Evolutionary conservation across 2,329 filamentous ascomycete species (phyloP), one percentile per base, ranked within the genome.

Genomic region (Scedosporium minutisporum): DNA sequence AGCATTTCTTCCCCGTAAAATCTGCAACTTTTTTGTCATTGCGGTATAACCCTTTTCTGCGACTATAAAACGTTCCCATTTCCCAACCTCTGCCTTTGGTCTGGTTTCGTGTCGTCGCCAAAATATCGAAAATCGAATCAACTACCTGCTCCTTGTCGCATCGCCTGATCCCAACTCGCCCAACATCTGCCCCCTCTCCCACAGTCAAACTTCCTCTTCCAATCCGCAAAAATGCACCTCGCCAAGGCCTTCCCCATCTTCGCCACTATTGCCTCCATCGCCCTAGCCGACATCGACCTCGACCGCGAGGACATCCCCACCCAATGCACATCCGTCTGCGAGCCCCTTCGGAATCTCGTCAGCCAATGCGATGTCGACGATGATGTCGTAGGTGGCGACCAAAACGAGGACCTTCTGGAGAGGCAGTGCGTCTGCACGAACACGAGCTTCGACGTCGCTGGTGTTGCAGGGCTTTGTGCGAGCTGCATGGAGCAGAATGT

Each of bases 381-480:
- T 55, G 65, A 67, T 51, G 57, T 58, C 51, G 66, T 66, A 44
- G 65, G 65, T 59, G 66, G 66, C 62, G 65, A 67, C n/a, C 44
- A 27, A 46, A 61, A 61, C 59, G 59, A 61, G 46, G 44, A 61
- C 27, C 25, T 53, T n/a, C 29, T 61, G 1, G 76, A 77, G 62
- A 66, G 68, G 60, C 64, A 70, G 23, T 77, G 76, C 61, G 71
- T 76, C 3, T 77, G 76, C 61, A 61, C 64, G 7, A 77, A 77
- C 61, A 65, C 67, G 60, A 77, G 75, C 65, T 77, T 77, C 61
- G 69, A 77, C 58, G 76, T 77, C 16, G 68, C 71, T 33, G 64
- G 67, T 42, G 65, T 77, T 16, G 73, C 74, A 4, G 74, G 69
- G 1, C 66, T 76, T 10, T 77, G 76, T 48, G 69, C 74, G 21